Evolutionary conservation across 2,329 filamentous ascomycete genomes (phyloP).

Genomic region (Chaetomium globosum): DNA sequence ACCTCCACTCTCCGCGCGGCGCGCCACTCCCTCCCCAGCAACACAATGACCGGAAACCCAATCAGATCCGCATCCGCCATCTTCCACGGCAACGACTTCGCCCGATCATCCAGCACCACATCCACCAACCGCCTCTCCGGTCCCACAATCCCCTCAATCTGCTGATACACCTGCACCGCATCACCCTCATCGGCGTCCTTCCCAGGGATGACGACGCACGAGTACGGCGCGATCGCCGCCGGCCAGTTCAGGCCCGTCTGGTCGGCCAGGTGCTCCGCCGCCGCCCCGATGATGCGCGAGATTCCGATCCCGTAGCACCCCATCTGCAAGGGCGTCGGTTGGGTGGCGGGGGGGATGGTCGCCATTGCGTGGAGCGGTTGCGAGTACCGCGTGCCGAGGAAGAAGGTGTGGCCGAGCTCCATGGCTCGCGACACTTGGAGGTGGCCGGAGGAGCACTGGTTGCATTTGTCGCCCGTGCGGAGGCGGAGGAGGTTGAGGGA

Average conservation of each 20-base stretch:
- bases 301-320: constrained; percentile 96
- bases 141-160: constrained; percentile 21
- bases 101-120: constrained; percentile 71
- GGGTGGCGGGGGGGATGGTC: constrained; percentile 39
- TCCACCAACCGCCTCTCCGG: constrained; percentile 52
- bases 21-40: constrained; percentile 73
- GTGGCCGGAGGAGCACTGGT: constrained; percentile 64
- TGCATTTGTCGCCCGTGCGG: constrained; percentile 70
- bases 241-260: constrained; percentile 84
- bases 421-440: constrained; percentile 73
- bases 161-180: constrained; percentile 26
- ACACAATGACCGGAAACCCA: constrained; percentile 81
- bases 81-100: constrained; percentile 74
- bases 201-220: constrained; percentile 33
- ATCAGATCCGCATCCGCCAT: constrained; percentile 85
- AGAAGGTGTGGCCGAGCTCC: constrained; percentile 93
- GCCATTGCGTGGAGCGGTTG: constrained; percentile 70
- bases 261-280: constrained; percentile 76
- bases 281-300: constrained; percentile 83
- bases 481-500: constrained; percentile 67
- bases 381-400: constrained; percentile 87
- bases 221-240: constrained; percentile 77
- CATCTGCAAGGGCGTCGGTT: constrained; percentile 72
- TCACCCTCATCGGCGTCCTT: constrained; percentile 29
- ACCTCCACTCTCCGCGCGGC: constrained; percentile 67